These are phyloP conservation scores for Bauhinia variegata DNA, from an alignment of 306 rosid species.

Conservation along the genomic window DNA sequence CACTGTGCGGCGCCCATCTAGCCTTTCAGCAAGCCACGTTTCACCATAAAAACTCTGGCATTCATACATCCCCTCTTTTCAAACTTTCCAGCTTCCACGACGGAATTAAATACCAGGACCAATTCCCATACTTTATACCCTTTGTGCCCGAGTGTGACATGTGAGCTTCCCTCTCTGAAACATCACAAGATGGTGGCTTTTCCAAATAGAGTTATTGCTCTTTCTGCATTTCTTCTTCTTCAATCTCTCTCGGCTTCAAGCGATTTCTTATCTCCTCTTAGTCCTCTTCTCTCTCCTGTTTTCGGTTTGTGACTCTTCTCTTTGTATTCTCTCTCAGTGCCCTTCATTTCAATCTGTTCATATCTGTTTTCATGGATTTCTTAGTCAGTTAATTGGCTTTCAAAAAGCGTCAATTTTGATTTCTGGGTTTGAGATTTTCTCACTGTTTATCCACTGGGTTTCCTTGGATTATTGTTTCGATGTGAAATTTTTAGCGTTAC, in stretches of 20 bases:
- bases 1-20: too few relatives aligned
- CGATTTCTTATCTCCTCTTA: constrained; percentile 61
- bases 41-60: neutral
- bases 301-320: constrained; percentile 71
- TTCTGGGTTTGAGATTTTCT: constrained; percentile 10
- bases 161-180: neutral
- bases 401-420: neutral
- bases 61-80: neutral
- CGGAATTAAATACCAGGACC: neutral
- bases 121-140: neutral
- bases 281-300: constrained; percentile 62
- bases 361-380: constrained; percentile 5
- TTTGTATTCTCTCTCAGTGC: too few relatives aligned
- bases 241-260: constrained; percentile 46
- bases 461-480: constrained; percentile 3
- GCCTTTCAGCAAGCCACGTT: constrained; percentile 31
- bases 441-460: constrained; percentile 9
- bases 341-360: neutral
- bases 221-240: constrained; percentile 38
- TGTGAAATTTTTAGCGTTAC: too few relatives aligned
- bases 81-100: neutral
- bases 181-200: constrained; percentile 49
- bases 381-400: neutral
- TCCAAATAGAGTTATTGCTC: constrained; percentile 12
- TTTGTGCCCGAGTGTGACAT: too few relatives aligned